Evolutionary conservation across 805 yeast genomes (phyloP).

Genomic region (Saccharomycopsis malanga): DNA sequence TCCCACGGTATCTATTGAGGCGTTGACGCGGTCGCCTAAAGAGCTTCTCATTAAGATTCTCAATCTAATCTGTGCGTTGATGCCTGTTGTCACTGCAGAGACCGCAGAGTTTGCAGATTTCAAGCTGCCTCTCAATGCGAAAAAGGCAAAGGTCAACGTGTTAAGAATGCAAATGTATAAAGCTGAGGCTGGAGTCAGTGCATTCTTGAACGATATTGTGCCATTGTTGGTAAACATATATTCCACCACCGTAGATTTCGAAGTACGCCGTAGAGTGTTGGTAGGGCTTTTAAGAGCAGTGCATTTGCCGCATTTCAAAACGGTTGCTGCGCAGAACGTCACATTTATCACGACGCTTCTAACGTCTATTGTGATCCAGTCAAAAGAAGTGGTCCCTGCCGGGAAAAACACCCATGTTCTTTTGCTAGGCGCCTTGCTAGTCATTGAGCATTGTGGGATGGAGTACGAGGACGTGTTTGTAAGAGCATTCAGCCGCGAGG

Average conservation of each 20-base stretch:
- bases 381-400: constrained; percentile 1
- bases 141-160: constrained; percentile 25
- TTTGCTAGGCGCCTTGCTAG: constrained; percentile 24
- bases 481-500: constrained; percentile 58
- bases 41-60: constrained; percentile 51
- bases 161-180: constrained; percentile 26
- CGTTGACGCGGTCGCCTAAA: constrained; percentile 67
- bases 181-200: constrained; percentile 24
- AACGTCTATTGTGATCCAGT: constrained; percentile 55
- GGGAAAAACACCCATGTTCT: no score
- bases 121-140: not conserved
- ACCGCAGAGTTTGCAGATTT: not conserved
- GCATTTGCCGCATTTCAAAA: not conserved
- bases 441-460: constrained; percentile 39
- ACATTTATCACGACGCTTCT: constrained; percentile 37
- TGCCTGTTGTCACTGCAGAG: constrained; percentile 39
- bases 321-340: not conserved
- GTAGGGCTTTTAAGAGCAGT: constrained; percentile 33
- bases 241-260: constrained; percentile 64
- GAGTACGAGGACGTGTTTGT: constrained; percentile 40
- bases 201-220: constrained; percentile 42
- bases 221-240: constrained; percentile 54
- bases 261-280: constrained; percentile 51
- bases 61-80: constrained; percentile 45
- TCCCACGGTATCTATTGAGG: constrained; percentile 49